These are phyloP conservation scores for Suillus subluteus DNA, from an alignment of 768 basidiomycete species.

Conservation along the genomic window DNA sequence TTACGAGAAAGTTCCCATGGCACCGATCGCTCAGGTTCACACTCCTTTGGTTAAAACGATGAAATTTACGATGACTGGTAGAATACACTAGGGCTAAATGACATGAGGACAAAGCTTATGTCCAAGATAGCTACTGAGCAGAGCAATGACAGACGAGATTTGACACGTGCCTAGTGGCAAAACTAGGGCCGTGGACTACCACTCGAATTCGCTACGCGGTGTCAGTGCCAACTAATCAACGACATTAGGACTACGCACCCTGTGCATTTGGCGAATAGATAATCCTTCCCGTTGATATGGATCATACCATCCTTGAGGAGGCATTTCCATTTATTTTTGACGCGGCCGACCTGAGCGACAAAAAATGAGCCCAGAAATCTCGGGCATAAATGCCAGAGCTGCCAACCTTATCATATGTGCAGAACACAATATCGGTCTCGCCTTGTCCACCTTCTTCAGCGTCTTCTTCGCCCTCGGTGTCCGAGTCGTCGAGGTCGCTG, in stretches of 20 bases:
- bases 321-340: conserved; percentile 99
- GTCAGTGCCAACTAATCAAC: conserved; percentile 9
- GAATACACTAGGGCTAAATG: conserved; percentile 22
- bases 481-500: conserved; percentile 95
- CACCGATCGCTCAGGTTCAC: neutral
- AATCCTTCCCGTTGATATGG: conserved; percentile 95
- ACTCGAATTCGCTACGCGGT: conserved; percentile 46
- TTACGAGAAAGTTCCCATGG: neutral
- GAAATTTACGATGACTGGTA: conserved; percentile 12
- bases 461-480: conserved; percentile 85
- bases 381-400: neutral
- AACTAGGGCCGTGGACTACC: conserved; percentile 31
- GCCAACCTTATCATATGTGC: conserved; percentile 95
- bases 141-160: neutral
- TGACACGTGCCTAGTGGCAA: neutral
- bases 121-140: neutral
- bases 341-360: conserved; percentile 82
- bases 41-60: neutral
- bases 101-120: conserved; percentile 1
- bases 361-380: conserved; percentile 6
- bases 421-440: conserved; percentile 93
- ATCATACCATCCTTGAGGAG: conserved; percentile 98
- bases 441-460: conserved; percentile 74
- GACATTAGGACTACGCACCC: conserved; percentile 61
- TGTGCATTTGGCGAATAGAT: conserved; percentile 94